phyloP scores from a whole-genome alignment of 1,139 yeast species.

The Protomyces pachydermus region DNA sequence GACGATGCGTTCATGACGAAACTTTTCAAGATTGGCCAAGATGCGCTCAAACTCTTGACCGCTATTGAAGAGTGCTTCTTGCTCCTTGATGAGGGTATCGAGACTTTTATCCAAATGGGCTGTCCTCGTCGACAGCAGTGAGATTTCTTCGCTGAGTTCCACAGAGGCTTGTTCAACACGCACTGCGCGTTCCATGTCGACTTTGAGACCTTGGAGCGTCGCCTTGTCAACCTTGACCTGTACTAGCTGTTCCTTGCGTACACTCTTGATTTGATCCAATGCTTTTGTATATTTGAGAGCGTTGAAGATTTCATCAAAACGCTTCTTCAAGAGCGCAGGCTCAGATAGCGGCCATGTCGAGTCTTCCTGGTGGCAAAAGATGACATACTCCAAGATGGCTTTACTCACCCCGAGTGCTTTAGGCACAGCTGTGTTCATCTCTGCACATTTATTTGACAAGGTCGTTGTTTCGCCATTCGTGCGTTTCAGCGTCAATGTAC shows the following conservation, averaged over 20 bases:
- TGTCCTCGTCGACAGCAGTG: constrained; percentile 49
- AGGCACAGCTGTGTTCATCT: constrained; percentile 78
- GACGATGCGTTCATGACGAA: constrained; percentile 45
- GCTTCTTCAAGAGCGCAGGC: constrained; percentile 78
- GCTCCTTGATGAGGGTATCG: constrained; percentile 51
- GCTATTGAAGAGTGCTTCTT: constrained; percentile 62
- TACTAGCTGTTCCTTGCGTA: constrained; percentile 69
- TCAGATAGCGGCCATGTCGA: constrained; percentile 95
- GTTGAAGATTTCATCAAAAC: constrained; percentile 94
- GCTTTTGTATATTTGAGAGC: constrained; percentile 92
- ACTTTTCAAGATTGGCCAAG: constrained; percentile 58
- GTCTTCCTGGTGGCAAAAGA: constrained; percentile 97
- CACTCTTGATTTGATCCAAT: constrained; percentile 61
- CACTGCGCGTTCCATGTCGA: constrained; percentile 69
- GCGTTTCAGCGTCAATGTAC: constrained; percentile 63
- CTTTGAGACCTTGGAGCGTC: constrained; percentile 66
- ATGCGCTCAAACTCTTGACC: constrained; percentile 79
- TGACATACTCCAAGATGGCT: constrained; percentile 83
- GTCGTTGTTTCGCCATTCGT: constrained; percentile 65
- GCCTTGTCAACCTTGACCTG: constrained; percentile 74
- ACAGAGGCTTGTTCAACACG: constrained; percentile 51
- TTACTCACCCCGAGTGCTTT: constrained; percentile 78
- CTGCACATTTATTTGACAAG: constrained; percentile 76
- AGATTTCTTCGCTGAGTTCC: constrained; percentile 47
- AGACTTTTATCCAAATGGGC: constrained; percentile 49